Evolutionary conservation across 2,329 filamentous ascomycete genomes (phyloP).

Genomic region (Aspergillus sp.): DNA sequence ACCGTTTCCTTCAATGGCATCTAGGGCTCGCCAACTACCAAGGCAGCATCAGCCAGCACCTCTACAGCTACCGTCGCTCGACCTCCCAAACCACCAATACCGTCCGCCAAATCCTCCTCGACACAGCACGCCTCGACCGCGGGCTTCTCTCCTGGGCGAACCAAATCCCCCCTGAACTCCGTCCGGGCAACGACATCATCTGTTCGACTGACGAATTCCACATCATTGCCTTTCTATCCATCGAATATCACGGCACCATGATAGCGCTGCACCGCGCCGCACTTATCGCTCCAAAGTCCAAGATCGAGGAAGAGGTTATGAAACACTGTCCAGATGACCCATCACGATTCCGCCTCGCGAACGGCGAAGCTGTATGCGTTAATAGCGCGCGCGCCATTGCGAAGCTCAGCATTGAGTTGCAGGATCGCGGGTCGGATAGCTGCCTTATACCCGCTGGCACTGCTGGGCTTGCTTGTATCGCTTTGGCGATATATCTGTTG

Average conservation of each 20-base stretch:
- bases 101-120: conserved; percentile 14
- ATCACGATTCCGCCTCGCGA: conserved; percentile 8
- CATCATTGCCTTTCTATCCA: conserved; percentile 11
- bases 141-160: conserved; percentile 12
- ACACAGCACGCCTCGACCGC: conserved; percentile 15
- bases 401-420: conserved; percentile 15
- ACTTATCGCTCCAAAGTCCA: conserved; percentile 12
- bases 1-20: conserved; percentile 12
- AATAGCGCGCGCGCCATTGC: conserved; percentile 17
- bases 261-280: conserved; percentile 17
- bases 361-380: conserved; percentile 15
- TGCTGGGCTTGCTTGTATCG: conserved; percentile 12
- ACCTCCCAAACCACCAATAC: not conserved
- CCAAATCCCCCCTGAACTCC: conserved; percentile 6
- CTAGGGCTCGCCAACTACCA: conserved; percentile 13
- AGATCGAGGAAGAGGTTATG: conserved; percentile 11
- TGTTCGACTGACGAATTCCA: conserved; percentile 9
- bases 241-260: conserved; percentile 14
- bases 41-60: conserved; percentile 15
- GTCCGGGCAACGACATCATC: conserved; percentile 14
- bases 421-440: conserved; percentile 4
- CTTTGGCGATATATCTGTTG: conserved; percentile 14
- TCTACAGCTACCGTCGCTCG: conserved; percentile 8
- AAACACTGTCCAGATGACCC: conserved; percentile 11
- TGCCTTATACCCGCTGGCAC: conserved; percentile 7